A percentile compares a stretch with the other conserved stretches of the same genome.
These are phyloP conservation scores for Tulasnella sp. DNA, from an alignment of 768 basidiomycete genomes.

Conservation along the genomic window DNA sequence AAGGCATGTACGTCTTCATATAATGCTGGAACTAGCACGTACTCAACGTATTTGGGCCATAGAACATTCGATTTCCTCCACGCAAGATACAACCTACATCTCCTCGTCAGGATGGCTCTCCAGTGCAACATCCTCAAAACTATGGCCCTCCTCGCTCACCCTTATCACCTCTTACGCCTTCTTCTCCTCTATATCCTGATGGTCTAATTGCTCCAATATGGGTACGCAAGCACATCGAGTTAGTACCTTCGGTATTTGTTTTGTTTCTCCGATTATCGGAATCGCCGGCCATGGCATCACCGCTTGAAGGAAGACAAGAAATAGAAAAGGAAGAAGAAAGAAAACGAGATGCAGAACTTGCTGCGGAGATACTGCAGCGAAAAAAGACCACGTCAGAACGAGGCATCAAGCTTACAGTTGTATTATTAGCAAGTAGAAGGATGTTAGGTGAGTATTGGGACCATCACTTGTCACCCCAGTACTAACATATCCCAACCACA, in stretches of 20 bases:
- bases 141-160: constrained; percentile 58
- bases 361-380: constrained; percentile 62
- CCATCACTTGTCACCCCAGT: neutral
- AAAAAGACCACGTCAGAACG: constrained; percentile 73
- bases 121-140: constrained; percentile 38
- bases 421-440: constrained; percentile 75
- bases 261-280: constrained; percentile 80
- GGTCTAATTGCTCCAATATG: constrained; percentile 96
- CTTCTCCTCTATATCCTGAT: constrained; percentile 86
- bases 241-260: constrained; percentile 87
- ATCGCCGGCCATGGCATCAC: constrained; percentile 31
- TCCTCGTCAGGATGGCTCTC: constrained; percentile 27
- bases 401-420: constrained; percentile 87
- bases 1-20: constrained; percentile 29
- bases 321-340: constrained; percentile 49
- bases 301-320: constrained; percentile 26
- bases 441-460: constrained; percentile 55
- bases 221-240: constrained; percentile 88
- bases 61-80: constrained; percentile 62
- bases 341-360: constrained; percentile 57
- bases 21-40: neutral
- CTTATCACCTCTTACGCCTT: constrained; percentile 78
- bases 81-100: constrained; percentile 52
- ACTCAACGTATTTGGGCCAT: neutral
- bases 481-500: constrained; percentile 24